phyloP scores from a whole-genome alignment of 208 protist species.

The Trypanosoma platydactyli region DNA sequence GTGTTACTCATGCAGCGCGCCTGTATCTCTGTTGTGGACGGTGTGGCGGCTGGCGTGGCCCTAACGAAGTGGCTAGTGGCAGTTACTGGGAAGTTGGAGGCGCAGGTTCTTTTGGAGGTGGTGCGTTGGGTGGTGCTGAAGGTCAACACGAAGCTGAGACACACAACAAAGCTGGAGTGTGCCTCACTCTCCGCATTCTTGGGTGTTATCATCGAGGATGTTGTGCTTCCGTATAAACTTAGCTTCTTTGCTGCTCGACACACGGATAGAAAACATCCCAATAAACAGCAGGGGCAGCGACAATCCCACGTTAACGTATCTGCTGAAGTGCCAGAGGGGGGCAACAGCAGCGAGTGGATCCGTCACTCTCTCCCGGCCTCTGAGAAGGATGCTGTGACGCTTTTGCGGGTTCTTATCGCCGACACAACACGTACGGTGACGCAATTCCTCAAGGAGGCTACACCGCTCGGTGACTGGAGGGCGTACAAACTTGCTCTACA shows the following conservation, averaged over 20 bases:
- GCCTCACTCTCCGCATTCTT: slow-evolving; percentile 39
- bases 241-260: slow-evolving; percentile 25
- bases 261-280: not conserved
- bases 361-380: slow-evolving; percentile 26
- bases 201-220: slow-evolving; percentile 31
- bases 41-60: slow-evolving; percentile 39
- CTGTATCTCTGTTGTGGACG: slow-evolving; percentile 55
- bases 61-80: slow-evolving; percentile 40
- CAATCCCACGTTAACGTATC: not conserved
- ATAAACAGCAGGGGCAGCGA: not conserved
- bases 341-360: slow-evolving; percentile 4
- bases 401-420: slow-evolving; percentile 42
- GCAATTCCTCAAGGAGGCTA: slow-evolving; percentile 25
- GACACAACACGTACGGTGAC: slow-evolving; percentile 37
- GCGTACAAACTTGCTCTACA: slow-evolving; percentile 35
- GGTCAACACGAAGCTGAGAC: slow-evolving; percentile 24
- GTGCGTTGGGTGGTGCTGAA: slow-evolving; percentile 29
- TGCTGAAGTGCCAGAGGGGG: not conserved
- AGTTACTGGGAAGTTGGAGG: slow-evolving; percentile 32
- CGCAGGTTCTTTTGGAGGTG: slow-evolving; percentile 25
- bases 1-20: slow-evolving; percentile 38
- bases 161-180: slow-evolving; percentile 31
- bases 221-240: slow-evolving; percentile 58
- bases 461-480: slow-evolving; percentile 43
- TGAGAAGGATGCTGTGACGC: slow-evolving; percentile 42